These are phyloP conservation scores for Periconia macrospinosa DNA, from an alignment of 2,329 filamentous ascomycete species.

Conservation along the genomic window DNA sequence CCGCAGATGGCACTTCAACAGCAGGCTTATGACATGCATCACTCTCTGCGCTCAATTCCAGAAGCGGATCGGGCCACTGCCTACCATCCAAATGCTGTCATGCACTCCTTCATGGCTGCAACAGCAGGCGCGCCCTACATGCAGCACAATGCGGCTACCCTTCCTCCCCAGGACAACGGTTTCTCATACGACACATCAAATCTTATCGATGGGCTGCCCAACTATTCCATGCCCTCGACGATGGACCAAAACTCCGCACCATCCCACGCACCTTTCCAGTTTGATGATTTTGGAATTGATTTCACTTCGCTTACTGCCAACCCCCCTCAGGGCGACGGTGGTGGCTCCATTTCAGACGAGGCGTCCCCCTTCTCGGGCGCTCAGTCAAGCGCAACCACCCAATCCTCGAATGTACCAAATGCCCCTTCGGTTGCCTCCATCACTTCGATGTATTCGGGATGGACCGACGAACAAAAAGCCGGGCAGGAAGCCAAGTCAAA, in stretches of 20 bases:
- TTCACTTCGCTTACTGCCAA: constrained; percentile 27
- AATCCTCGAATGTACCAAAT: constrained; percentile 36
- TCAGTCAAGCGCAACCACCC: constrained; percentile 31
- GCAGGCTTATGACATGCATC: constrained; percentile 38
- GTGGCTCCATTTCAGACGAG: constrained; percentile 34
- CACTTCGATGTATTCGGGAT: constrained; percentile 40
- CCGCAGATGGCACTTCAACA: constrained; percentile 36
- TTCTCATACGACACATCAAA: constrained; percentile 26
- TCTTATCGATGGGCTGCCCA: constrained; percentile 12
- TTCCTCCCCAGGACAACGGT: constrained; percentile 25
- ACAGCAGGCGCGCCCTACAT: constrained; percentile 37
- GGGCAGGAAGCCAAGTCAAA: constrained; percentile 23
- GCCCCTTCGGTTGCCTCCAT: constrained; percentile 39
- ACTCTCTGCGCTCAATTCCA: constrained; percentile 36
- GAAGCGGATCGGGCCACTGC: constrained; percentile 30
- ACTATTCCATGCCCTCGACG: constrained; percentile 27
- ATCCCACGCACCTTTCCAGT: constrained; percentile 25
- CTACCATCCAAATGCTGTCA: constrained; percentile 36
- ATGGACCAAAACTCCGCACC: constrained; percentile 24
- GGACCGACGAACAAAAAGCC: constrained; percentile 34
- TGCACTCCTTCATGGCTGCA: constrained; percentile 42
- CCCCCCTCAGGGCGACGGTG: constrained; percentile 26
- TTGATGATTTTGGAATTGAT: constrained; percentile 32
- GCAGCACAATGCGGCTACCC: constrained; percentile 28
- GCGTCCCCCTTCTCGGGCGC: constrained; percentile 40